Conservation (phyloP, 163 green algal genomes). For the Botryococcus braunii region DNA sequence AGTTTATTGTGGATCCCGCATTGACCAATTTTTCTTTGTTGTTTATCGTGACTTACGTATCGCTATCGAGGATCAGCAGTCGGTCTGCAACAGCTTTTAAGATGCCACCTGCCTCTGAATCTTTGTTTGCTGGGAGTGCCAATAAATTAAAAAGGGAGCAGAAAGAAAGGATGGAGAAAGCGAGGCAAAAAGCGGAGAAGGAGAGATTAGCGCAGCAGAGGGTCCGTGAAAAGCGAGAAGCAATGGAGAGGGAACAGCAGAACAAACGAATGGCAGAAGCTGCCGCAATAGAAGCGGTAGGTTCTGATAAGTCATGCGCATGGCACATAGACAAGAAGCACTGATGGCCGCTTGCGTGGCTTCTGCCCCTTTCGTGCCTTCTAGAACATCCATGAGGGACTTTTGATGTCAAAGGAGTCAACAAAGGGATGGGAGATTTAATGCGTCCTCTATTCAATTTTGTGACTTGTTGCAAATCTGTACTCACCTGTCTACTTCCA, state of each 20-base stretch:
- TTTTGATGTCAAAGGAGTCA: too few species aligned
- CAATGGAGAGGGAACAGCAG: neutral
- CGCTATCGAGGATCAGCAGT: too few species aligned
- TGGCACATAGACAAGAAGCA: too few species aligned
- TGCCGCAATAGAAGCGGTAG: neutral
- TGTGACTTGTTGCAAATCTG: neutral
- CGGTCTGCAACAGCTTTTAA: too few species aligned
- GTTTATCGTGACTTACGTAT: too few species aligned
- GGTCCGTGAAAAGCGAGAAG: neutral
- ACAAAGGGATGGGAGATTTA: too few species aligned
- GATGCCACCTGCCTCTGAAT: too few species aligned
- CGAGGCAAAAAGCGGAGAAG: neutral
- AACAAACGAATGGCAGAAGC: neutral
- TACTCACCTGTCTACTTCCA: neutral
- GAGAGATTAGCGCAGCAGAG: conserved; percentile 3
- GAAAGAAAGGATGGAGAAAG: neutral
- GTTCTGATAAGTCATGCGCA: neutral
- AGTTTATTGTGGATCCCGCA: too few species aligned
- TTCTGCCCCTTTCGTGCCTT: too few species aligned
- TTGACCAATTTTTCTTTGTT: too few species aligned
- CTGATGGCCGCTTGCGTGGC: neutral
- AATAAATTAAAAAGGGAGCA: conserved; percentile 2
- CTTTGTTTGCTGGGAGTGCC: neutral
- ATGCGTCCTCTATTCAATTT: neutral
- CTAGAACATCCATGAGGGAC: too few species aligned